A percentile compares a stretch with the other conserved stretches of the same genome.
These are phyloP conservation scores for Theobroma grandiflorum DNA, from an alignment of 441 rosid genomes.

Conservation along the genomic window DNA sequence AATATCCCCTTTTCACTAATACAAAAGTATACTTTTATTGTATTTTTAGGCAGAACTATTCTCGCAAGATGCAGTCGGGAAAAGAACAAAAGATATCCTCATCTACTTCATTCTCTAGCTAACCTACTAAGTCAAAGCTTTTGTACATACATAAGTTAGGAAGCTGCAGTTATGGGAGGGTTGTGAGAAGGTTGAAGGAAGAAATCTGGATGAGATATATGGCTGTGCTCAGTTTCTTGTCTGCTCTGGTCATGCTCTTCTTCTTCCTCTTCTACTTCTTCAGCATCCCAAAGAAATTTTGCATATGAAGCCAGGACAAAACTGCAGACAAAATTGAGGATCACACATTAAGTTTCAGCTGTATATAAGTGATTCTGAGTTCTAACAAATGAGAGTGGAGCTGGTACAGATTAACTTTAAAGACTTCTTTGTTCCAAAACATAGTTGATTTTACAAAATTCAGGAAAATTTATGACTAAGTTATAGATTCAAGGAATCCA, in stretches of 20 bases:
- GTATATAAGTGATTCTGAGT: no score
- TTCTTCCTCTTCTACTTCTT: slow-evolving; percentile 50
- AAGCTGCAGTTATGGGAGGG: slow-evolving; percentile 41
- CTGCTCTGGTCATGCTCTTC: slow-evolving; percentile 22
- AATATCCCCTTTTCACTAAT: not conserved
- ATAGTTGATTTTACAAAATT: no score
- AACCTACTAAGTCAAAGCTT: slow-evolving; percentile 16
- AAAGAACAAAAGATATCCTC: not conserved
- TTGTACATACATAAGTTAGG: slow-evolving; percentile 17
- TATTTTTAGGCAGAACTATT: not conserved
- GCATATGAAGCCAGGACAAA: slow-evolving; percentile 74
- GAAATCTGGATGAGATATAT: slow-evolving; percentile 27
- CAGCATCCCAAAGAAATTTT: slow-evolving; percentile 69
- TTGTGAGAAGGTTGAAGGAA: slow-evolving; percentile 33
- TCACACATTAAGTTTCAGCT: not conserved
- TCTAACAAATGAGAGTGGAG: no score
- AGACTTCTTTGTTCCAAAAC: no score
- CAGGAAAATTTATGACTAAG: no score
- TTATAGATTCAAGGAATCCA: no score
- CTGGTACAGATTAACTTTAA: no score
- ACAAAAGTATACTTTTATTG: not conserved
- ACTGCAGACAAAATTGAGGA: slow-evolving; percentile 41
- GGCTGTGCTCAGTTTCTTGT: slow-evolving; percentile 17
- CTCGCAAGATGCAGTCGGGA: slow-evolving; percentile 3
- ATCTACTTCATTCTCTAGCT: not conserved